Evolutionary conservation across 345 rosid species (phyloP).

Genomic region (Noccaea caerulescens): DNA sequence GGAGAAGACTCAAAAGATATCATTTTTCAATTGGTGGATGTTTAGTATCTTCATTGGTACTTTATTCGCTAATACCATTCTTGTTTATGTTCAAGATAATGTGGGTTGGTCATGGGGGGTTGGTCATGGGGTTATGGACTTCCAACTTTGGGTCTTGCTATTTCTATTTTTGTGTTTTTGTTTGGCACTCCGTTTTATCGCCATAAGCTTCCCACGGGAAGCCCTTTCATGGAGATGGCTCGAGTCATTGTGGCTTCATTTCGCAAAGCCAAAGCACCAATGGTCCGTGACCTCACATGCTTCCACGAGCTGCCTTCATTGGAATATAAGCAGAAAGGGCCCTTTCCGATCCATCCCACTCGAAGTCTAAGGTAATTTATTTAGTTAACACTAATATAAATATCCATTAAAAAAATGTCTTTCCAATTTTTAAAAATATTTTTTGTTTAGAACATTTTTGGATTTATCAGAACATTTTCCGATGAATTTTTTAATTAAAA

Average conservation of each 20-base stretch:
- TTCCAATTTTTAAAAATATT: neutral
- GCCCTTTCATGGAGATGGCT: constrained; percentile 81
- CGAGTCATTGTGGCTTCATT: constrained; percentile 71
- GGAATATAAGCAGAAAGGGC: constrained; percentile 56
- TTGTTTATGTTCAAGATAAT: constrained; percentile 87
- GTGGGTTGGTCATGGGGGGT: constrained; percentile 91
- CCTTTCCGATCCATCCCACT: constrained; percentile 67
- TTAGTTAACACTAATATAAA: neutral
- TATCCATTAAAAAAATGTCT: too few species aligned
- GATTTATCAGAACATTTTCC: too few species aligned
- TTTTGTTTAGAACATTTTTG: neutral
- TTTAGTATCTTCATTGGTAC: constrained; percentile 89
- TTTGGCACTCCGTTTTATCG: constrained; percentile 76
- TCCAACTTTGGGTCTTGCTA: constrained; percentile 68
- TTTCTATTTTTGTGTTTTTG: constrained; percentile 62
- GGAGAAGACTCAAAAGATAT: constrained; percentile 75
- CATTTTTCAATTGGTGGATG: constrained; percentile 99
- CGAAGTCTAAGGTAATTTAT: constrained; percentile 55
- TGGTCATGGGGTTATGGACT: constrained; percentile 84
- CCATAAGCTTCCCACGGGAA: constrained; percentile 68
- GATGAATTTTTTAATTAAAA: neutral
- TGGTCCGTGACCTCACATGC: constrained; percentile 52
- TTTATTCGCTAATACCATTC: constrained; percentile 78
- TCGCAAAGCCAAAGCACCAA: constrained; percentile 55
- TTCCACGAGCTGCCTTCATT: constrained; percentile 63